Evolutionary conservation across 208 protist species (phyloP), one percentile per base, ranked within the genome.

Genomic region (Trypanosoma melophagium): DNA sequence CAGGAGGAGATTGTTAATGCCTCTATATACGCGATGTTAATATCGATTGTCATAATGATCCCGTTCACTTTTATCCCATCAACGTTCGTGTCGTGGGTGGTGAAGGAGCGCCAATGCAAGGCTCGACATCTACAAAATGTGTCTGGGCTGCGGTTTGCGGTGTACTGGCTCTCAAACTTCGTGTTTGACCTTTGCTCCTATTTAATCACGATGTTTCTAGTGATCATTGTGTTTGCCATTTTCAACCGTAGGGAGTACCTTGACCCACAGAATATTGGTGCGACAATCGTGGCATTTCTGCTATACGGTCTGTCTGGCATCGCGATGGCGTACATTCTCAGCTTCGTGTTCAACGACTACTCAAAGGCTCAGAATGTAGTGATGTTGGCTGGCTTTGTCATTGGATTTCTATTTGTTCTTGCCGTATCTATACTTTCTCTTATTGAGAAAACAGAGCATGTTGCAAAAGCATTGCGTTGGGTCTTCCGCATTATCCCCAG

Each of bases 141-240:
- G n/a, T n/a, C n/a, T n/a, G n/a, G n/a, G n/a, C n/a, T n/a, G n/a
- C n/a, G n/a, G n/a, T 82, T 82, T 61, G 74, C 71, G 42, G 50
- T 88, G 1, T 94, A 94, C 74, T 94, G 86, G 86, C n/a, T 79
- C 7, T 69, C 86, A 3, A 95, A 91, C 71, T 92, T 88, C 61
- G 24, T 92, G n/a, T 93, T 90, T 56, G 89, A 95, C 64, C 16
- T 92, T 14, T 58, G 45, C 40, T 83, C 79, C 56, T 88, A 87
- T 66, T 42, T 84, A 41, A 75, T 92, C 61, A 88, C 80, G 17
- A 84, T 83, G 73, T 57, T 81, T 55, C 72, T 88, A 19, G 77
- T 83, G 25, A 79, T 92, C 44, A 71, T 85, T 54, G 72, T 92
- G 2, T 80, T 91, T 21, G 50, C 70, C 19, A 79, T 78, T 45